Conservation (phyloP, 805 yeast species). For the Lipomyces starkeyi region DNA sequence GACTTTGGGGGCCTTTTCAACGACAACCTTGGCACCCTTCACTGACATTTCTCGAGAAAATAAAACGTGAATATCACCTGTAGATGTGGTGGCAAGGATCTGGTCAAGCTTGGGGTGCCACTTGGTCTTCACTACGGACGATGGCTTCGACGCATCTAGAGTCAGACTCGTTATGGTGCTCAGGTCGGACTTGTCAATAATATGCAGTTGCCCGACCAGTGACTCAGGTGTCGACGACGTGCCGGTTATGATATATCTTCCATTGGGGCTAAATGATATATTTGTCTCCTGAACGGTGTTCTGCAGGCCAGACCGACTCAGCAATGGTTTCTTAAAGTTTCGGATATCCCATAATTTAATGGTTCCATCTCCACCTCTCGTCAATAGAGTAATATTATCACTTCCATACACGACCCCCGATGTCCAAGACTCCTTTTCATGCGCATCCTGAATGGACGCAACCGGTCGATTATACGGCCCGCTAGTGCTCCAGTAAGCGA, state of each 20-base stretch:
- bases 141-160: conserved; percentile 17
- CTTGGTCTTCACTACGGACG: conserved; percentile 31
- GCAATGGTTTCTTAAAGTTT: conserved; percentile 38
- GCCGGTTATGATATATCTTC: conserved; percentile 42
- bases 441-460: conserved; percentile 37
- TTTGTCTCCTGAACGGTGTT: conserved; percentile 35
- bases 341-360: conserved; percentile 46
- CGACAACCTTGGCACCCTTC: conserved; percentile 43
- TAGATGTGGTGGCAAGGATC: conserved; percentile 42
- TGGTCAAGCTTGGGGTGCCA: conserved; percentile 46
- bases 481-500: conserved; percentile 42
- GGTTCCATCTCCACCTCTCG: conserved; percentile 39
- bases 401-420: conserved; percentile 29
- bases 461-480: conserved; percentile 43
- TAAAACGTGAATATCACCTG: conserved; percentile 42
- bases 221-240: conserved; percentile 23
- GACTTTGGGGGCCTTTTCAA: conserved; percentile 41
- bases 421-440: conserved; percentile 34
- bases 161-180: conserved; percentile 36
- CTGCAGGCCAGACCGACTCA: conserved; percentile 32
- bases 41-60: conserved; percentile 43
- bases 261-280: conserved; percentile 41
- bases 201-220: conserved; percentile 35
- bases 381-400: conserved; percentile 34
- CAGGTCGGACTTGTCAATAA: conserved; percentile 44